Percentiles rank a stretch among this genome's conserved stretches.
Conservation (phyloP, 2,329 filamentous ascomycete genomes). For the Chaetomium globosum region DNA sequence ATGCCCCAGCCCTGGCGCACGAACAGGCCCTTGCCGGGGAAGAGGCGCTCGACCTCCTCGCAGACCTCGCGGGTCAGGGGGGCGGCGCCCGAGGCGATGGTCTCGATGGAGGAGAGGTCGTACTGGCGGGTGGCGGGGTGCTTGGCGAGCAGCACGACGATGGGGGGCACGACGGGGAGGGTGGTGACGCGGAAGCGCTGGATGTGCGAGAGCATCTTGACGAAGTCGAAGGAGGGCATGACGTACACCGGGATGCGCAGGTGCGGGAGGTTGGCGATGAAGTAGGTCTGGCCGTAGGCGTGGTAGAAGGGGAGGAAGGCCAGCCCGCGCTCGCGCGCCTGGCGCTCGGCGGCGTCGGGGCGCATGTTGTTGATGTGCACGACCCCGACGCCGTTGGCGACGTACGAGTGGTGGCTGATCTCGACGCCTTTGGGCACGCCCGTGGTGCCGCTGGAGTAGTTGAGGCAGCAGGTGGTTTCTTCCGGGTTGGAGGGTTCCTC, state of each 20-base stretch:
- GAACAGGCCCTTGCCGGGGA: conserved; percentile 45
- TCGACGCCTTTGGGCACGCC: conserved; percentile 83
- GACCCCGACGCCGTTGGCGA: conserved; percentile 68
- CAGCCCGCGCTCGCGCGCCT: conserved; percentile 50
- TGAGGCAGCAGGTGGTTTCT: conserved; percentile 65
- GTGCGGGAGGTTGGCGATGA: conserved; percentile 61
- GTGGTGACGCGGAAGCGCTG: conserved; percentile 69
- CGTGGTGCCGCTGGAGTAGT: conserved; percentile 79
- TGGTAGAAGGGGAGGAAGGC: conserved; percentile 79
- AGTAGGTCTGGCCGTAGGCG: conserved; percentile 72
- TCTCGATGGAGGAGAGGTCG: conserved; percentile 67
- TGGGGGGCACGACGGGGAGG: conserved; percentile 71
- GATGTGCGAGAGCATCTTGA: conserved; percentile 69
- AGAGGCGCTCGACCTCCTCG: conserved; percentile 61
- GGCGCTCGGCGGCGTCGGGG: conserved; percentile 52
- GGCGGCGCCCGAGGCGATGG: conserved; percentile 67
- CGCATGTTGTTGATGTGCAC: conserved; percentile 51
- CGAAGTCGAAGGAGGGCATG: conserved; percentile 77
- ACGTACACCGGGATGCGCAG: conserved; percentile 70
- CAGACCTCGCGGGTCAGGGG: conserved; percentile 63
- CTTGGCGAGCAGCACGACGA: conserved; percentile 73
- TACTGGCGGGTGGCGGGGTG: conserved; percentile 65
- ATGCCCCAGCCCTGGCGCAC: conserved; percentile 79
- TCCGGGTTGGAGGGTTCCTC: conserved; percentile 55
- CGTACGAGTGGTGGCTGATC: conserved; percentile 76